Evolutionary conservation across 2,329 filamentous ascomycete species (phyloP).

Genomic region (Alternaria triticina): DNA sequence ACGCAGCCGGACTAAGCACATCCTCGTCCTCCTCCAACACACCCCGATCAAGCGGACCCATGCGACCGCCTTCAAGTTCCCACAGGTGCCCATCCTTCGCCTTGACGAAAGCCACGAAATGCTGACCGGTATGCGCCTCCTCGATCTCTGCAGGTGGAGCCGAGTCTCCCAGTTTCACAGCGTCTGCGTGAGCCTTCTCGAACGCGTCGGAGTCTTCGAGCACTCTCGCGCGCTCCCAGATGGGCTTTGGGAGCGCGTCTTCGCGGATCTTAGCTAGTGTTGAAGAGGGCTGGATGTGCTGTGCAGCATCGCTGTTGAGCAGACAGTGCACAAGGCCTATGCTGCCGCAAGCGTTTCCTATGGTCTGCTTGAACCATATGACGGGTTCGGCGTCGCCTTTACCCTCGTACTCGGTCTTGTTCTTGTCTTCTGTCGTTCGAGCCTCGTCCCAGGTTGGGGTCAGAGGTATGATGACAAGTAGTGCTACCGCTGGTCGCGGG

Average conservation of each 20-base stretch:
- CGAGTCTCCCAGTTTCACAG: slow-evolving; percentile 52
- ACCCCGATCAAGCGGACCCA: slow-evolving; percentile 55
- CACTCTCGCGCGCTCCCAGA: slow-evolving; percentile 56
- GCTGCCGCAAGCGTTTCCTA: slow-evolving; percentile 64
- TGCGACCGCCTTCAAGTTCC: slow-evolving; percentile 55
- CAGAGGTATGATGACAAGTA: slow-evolving; percentile 61
- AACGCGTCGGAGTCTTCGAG: slow-evolving; percentile 58
- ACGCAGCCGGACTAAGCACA: slow-evolving; percentile 51
- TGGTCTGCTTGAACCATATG: slow-evolving; percentile 66
- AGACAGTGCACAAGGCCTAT: slow-evolving; percentile 63
- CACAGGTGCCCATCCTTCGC: slow-evolving; percentile 54
- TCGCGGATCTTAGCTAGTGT: slow-evolving; percentile 55
- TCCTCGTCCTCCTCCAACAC: slow-evolving; percentile 51
- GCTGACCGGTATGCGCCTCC: slow-evolving; percentile 44
- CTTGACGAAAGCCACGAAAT: slow-evolving; percentile 58
- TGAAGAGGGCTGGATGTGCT: slow-evolving; percentile 53
- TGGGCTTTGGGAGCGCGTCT: slow-evolving; percentile 53
- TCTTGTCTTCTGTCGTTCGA: slow-evolving; percentile 52
- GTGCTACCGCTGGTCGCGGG: slow-evolving; percentile 60
- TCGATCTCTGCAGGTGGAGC: slow-evolving; percentile 36
- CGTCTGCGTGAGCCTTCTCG: slow-evolving; percentile 52
- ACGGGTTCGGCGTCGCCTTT: slow-evolving; percentile 59
- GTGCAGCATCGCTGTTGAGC: slow-evolving; percentile 56
- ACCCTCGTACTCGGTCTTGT: slow-evolving; percentile 53
- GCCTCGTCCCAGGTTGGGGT: slow-evolving; percentile 46